These are phyloP conservation scores for Hyparrhenia diplandra DNA, from an alignment of 176 grass and related monocot genomes.

Conservation along the genomic window DNA sequence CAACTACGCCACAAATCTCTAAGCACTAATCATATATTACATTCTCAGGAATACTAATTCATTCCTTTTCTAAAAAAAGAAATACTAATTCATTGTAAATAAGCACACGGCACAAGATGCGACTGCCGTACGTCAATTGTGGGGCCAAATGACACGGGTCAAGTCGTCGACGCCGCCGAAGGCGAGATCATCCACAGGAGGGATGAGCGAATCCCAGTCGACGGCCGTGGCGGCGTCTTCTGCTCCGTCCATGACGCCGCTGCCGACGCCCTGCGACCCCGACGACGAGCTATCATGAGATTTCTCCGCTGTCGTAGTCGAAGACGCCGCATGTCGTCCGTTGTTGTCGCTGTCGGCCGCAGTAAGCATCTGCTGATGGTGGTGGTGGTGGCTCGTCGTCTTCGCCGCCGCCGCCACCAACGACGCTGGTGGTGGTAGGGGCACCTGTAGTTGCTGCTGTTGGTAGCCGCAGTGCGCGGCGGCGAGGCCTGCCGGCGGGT, in stretches of 20 bases:
- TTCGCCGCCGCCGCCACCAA: background rate
- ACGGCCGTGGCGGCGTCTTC: background rate
- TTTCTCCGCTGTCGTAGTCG: background rate
- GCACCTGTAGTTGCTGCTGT: background rate
- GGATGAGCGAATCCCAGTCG: conserved; percentile 21
- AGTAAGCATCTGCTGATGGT: background rate
- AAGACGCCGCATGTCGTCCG: background rate
- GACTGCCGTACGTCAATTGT: background rate
- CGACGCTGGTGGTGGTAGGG: rapidly evolving
- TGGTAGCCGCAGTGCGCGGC: background rate
- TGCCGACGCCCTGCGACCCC: background rate
- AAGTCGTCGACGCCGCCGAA: background rate
- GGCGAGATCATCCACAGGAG: background rate
- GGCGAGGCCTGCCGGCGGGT: background rate
- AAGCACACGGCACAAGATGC: background rate
- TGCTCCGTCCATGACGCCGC: background rate
- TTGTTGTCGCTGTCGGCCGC: background rate
- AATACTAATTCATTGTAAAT: background rate
- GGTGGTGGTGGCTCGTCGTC: background rate
- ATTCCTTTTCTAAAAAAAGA: too few relatives aligned
- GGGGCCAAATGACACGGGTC: background rate
- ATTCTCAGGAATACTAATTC: background rate
- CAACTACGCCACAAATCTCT: background rate
- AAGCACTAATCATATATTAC: background rate
- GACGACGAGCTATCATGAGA: background rate